Base-by-base conservation (phyloP, 352 stramenopile species). In the Pythium myriotylum region DNA sequence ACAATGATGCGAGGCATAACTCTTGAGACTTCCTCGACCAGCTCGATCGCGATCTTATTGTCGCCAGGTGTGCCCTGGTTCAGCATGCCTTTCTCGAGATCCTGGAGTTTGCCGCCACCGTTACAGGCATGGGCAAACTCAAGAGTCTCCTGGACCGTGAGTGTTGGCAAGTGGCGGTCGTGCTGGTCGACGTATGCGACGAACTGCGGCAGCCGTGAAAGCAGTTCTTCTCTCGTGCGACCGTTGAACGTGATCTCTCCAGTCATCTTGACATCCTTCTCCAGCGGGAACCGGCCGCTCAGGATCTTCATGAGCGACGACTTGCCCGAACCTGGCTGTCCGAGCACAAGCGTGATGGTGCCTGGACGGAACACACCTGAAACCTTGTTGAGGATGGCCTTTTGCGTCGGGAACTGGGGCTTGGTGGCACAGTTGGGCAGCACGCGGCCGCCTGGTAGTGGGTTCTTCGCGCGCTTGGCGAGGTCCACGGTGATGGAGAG, bases 131-230 rank as follows among this genome's bases (percentile, higher is more conserved):
- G 94, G 14, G 91, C 83, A 77, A 98, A 98, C 35, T 84, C 70
- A 41, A 98, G 80, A 17, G 93, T 98, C 65, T 98, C 91, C 24
- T 82, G 57, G 0, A 98, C 93, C 8, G 91, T 97, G 20, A 98
- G 68, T 17, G 79, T 72, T 22, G 91, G 76, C 22, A 84, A 72
- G 77, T 98, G 92, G 10, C 64, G 45, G 68, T 97, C 91, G 42
- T 75, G 68, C 59, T 79, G 72, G 27, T 62, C 59, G 32, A 76
- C 59, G 56, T 78, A 78, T 23, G 54, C 54, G 17, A 72, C 57
- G 52, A 76, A 65, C 53, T 74, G 68, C n/a, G 69, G 64, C 22
- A 79, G 42, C 3, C 67, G 56, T 2, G n/a, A 13, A 6, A 63
- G 17, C 19, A 72, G 16, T 12, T 68, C 57, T 8, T 65, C 35